Conservation (phyloP, 2,329 filamentous ascomycete genomes). For the Penicillium paneum region DNA sequence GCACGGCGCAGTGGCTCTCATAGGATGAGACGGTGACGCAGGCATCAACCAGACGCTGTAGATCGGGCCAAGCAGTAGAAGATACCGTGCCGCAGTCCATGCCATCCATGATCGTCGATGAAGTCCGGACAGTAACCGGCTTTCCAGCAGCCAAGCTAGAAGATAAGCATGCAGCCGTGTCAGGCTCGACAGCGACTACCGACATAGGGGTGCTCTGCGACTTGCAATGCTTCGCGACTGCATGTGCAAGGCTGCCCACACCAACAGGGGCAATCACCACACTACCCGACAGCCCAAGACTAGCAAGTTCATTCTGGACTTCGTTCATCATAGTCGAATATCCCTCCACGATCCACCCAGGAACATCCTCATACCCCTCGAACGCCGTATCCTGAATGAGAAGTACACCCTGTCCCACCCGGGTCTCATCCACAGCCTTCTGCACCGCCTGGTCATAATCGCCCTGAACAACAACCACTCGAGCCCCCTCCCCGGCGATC, state of each 20-base stretch:
- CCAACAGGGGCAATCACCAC: constrained; percentile 65
- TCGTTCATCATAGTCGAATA: constrained; percentile 72
- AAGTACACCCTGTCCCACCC: constrained; percentile 42
- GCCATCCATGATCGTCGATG: constrained; percentile 68
- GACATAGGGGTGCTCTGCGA: constrained; percentile 30
- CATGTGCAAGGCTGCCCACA: constrained; percentile 69
- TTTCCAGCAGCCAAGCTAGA: constrained; percentile 49
- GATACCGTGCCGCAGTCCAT: constrained; percentile 71
- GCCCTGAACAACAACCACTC: constrained; percentile 54
- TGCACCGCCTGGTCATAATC: constrained; percentile 64
- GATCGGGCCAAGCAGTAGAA: constrained; percentile 59
- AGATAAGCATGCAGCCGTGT: constrained; percentile 56
- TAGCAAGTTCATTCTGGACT: constrained; percentile 59
- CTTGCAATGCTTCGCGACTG: constrained; percentile 66
- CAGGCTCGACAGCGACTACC: constrained; percentile 69
- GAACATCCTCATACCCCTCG: constrained; percentile 63
- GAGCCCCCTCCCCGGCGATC: constrained; percentile 62
- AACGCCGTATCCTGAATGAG: constrained; percentile 69
- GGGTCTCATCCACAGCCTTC: constrained; percentile 46
- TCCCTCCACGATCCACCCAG: constrained; percentile 72
- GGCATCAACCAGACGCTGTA: constrained; percentile 59
- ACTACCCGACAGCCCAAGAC: constrained; percentile 40
- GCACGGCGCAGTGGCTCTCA: constrained; percentile 59
- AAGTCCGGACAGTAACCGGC: constrained; percentile 52
- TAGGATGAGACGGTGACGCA: constrained; percentile 59